Evolutionary conservation across 495 filamentous ascomycete genomes (phyloP).

Genomic region (Gamarada debralockiae): DNA sequence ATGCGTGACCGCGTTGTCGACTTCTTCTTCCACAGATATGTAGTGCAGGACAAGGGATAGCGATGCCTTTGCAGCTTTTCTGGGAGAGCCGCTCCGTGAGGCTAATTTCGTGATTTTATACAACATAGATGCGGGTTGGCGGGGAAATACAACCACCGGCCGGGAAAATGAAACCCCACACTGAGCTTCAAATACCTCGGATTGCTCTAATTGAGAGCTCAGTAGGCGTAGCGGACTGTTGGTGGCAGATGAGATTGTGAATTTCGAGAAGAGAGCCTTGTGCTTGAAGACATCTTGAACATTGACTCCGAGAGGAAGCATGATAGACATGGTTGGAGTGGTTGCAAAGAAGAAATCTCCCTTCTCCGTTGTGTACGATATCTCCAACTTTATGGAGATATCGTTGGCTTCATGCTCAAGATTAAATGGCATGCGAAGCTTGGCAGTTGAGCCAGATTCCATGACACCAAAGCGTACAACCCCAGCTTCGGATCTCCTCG

Average conservation of each 20-base stretch:
- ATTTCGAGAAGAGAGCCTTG: slow-evolving; percentile 75
- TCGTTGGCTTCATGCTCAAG: slow-evolving; percentile 72
- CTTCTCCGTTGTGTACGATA: slow-evolving; percentile 69
- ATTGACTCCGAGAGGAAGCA: slow-evolving; percentile 85
- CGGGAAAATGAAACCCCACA: slow-evolving; percentile 50
- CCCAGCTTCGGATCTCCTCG: slow-evolving; percentile 59
- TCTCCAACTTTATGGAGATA: slow-evolving; percentile 71
- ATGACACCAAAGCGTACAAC: slow-evolving; percentile 61
- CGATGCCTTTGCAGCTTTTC: slow-evolving; percentile 41
- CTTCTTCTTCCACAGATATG: slow-evolving; percentile 71
- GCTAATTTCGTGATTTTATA: slow-evolving; percentile 61
- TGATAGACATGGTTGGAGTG: slow-evolving; percentile 59
- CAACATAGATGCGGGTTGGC: slow-evolving; percentile 75
- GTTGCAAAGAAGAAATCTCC: slow-evolving; percentile 69
- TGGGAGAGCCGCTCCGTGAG: slow-evolving; percentile 9
- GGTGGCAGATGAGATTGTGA: slow-evolving; percentile 78
- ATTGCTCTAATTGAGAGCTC: slow-evolving; percentile 64
- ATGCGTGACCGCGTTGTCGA: slow-evolving; percentile 40
- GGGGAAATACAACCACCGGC: slow-evolving; percentile 67
- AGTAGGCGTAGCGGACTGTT: slow-evolving; percentile 70
- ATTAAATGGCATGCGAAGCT: slow-evolving; percentile 75
- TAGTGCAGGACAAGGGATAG: slow-evolving; percentile 75
- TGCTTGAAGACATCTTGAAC: slow-evolving; percentile 95
- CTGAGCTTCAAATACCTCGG: slow-evolving; percentile 62
- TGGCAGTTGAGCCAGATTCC: slow-evolving; percentile 40